phyloP scores from a whole-genome alignment of 192 early-diverging fungal genomes.

The Backusella tarrabulga region DNA sequence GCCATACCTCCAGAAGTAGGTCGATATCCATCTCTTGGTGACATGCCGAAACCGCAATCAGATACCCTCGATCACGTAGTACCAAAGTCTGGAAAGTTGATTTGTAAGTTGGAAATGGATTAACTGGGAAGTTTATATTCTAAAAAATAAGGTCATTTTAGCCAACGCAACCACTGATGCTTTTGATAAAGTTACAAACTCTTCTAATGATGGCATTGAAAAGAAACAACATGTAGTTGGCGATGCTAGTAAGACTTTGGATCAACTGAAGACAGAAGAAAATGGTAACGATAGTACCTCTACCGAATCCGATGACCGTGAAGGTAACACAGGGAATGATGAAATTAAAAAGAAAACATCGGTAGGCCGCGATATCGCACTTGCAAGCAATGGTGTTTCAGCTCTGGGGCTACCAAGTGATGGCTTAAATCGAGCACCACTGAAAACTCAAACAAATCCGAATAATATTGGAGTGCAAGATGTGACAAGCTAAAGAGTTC shows the following conservation, averaged over 20 bases:
- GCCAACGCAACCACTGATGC: not conserved
- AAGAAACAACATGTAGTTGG: not conserved
- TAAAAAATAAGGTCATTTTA: not conserved
- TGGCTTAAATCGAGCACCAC: not conserved
- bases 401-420: not conserved
- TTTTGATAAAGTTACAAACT: not conserved
- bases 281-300: not conserved
- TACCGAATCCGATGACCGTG: not conserved
- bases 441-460: not conserved
- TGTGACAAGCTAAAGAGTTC: not conserved
- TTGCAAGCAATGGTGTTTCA: not conserved
- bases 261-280: not conserved
- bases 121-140: not conserved
- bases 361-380: not conserved
- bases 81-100: not conserved
- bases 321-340: not conserved
- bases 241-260: not conserved
- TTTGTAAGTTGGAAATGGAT: not conserved
- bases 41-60: not conserved
- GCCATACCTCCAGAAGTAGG: not conserved
- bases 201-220: not conserved
- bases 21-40: not conserved
- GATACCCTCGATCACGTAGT: not conserved
- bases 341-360: not conserved
- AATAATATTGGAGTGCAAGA: not conserved